Evolutionary conservation across 2,329 filamentous ascomycete species (phyloP), one percentile per base, ranked within the genome.

Genomic region (Fusarium anguioides): DNA sequence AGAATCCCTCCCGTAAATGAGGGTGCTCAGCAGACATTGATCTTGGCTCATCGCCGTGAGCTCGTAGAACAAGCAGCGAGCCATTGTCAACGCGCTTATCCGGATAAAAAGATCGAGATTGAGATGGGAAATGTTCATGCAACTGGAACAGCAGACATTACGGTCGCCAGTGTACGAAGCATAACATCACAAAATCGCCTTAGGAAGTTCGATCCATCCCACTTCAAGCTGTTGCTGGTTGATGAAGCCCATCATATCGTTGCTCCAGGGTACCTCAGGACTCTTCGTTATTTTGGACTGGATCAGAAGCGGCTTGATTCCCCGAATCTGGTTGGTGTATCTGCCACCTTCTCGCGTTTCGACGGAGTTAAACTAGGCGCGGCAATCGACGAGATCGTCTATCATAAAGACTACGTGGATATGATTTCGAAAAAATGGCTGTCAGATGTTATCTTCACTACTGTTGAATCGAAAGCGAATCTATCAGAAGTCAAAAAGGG

Each of bases 231-330:
- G 0, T 82, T 99, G 1, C 84, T 99, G 4, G 95, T 99, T 6
- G 96, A 99, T 68, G 96, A 99, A 79, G 96, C 95, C 6, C 96
- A 99, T 76, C 96, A 99, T 78, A 97, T 98, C 51, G 94, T 97
- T 41, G 92, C 96, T 1, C 84, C 87, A 3, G 88, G 89, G 9
- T 98, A 98, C 74, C 83, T 96, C 64, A 84, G 86, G 39, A 85
- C 89, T 1, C 81, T 99, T 45, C 82, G 85, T n/a, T 88, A 98
- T 77, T 97, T 99, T 76, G 87, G 89, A 0, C 84, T 97, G 18
- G 79, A 87, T 53, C 72, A 80, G 47, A 82, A 80, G 66, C 77
- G 70, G 56, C 37, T 53, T 8, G 78, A 75, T 44, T 78, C 75
- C 1, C 90, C 92, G 0, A 86, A 88, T 18, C 82, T 99, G 15